These are phyloP conservation scores for Colletotrichum kahawae DNA, from an alignment of 2,329 filamentous ascomycete genomes.

Conservation along the genomic window DNA sequence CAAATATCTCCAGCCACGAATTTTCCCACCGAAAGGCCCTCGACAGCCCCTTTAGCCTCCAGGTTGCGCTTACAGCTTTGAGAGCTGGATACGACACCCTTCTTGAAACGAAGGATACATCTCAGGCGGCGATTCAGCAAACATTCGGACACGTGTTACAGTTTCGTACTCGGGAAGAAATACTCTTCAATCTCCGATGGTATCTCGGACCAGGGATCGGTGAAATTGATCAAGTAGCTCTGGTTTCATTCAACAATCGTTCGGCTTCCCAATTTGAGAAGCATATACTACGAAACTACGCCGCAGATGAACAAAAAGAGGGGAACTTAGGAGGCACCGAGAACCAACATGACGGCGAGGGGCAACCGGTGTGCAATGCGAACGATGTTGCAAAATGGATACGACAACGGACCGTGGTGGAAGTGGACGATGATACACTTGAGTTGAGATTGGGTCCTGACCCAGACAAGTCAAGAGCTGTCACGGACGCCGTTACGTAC, in stretches of 20 bases:
- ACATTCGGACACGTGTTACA: neutral
- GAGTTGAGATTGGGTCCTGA: neutral
- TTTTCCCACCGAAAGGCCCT: neutral
- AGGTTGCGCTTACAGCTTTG: neutral
- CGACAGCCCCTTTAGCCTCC: neutral
- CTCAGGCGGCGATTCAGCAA: neutral
- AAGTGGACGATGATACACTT: neutral
- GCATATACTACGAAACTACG: neutral
- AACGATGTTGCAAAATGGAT: neutral
- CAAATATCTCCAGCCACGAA: neutral
- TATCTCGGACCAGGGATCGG: neutral
- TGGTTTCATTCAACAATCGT: neutral
- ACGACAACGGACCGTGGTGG: neutral
- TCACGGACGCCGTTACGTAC: neutral
- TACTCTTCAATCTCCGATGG: neutral
- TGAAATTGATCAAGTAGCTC: neutral
- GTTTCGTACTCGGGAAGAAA: neutral
- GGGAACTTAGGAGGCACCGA: neutral
- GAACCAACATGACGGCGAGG: too few relatives aligned
- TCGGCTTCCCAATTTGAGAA: neutral
- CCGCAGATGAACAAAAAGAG: neutral
- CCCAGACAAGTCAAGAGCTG: neutral
- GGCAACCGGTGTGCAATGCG: neutral
- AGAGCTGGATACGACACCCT: neutral
- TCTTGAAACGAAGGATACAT: neutral